Percentiles rank a stretch among this genome's conserved stretches.
phyloP scores from a whole-genome alignment of 75 land plant genomes.

The Isoetes taiwanensis region DNA sequence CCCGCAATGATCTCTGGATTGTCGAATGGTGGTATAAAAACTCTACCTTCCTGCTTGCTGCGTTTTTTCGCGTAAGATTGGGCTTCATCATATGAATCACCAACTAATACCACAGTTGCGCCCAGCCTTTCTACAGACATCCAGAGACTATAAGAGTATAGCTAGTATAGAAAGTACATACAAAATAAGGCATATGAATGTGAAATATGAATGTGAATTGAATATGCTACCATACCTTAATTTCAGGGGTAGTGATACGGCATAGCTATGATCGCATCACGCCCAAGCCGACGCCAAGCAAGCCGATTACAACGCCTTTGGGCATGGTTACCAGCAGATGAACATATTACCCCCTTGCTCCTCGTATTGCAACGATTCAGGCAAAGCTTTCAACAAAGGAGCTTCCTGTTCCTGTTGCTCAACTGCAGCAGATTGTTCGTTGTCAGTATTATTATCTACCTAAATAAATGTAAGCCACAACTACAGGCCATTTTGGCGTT shows the following conservation, averaged over 20 bases:
- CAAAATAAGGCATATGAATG: too few species aligned
- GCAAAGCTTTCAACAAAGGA: constrained; percentile 10
- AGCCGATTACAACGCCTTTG: constrained; percentile 82
- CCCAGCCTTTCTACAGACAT: constrained; percentile 13
- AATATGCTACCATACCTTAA: constrained; percentile 60
- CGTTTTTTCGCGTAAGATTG: constrained; percentile 14
- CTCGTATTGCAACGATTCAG: constrained; percentile 41
- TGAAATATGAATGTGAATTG: too few species aligned
- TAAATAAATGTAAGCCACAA: too few species aligned
- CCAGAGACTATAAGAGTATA: constrained; percentile 33
- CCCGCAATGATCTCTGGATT: constrained; percentile 16
- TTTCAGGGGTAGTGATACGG: constrained; percentile 82
- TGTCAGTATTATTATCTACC: too few species aligned
- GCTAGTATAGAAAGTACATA: too few species aligned
- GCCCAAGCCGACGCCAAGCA: constrained; percentile 42
- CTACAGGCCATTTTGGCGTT: too few species aligned
- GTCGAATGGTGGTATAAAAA: constrained; percentile 14
- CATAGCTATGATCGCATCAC: constrained; percentile 72
- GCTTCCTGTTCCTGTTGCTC: too few species aligned
- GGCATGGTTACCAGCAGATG: constrained; percentile 93
- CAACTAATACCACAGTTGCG: constrained; percentile 14
- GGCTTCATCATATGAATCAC: constrained; percentile 20
- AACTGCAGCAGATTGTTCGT: too few species aligned
- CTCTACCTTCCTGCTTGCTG: constrained; percentile 9
- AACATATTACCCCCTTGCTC: constrained; percentile 72